Base-by-base conservation (phyloP, 768 basidiomycete genomes). In the Lactarius vividus region DNA sequence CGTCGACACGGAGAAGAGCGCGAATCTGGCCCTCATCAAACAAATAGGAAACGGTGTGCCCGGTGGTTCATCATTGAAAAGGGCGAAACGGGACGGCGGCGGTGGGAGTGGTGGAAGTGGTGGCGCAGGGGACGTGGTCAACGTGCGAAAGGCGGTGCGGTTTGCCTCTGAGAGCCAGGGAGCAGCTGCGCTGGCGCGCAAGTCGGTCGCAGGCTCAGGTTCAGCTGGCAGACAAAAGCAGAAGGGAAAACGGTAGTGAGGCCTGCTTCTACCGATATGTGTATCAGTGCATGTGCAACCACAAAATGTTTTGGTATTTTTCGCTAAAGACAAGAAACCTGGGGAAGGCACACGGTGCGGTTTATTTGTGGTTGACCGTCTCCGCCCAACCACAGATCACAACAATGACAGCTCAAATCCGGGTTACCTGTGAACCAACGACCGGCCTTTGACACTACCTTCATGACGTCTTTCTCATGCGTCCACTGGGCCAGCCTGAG, bases 21-120 rank as follows among this genome's bases (percentile, higher is more conserved):
- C 84, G 4, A 88, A 92, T 9, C 76, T 98, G 57, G 83, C 85
- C 18, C 79, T 98, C n/a, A 76, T 98, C 26, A 83, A 87, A 2
- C 85, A 85, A 68, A 81, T 98, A 73, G 93, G 55, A 23, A 59
- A 37, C 29, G 59, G 23, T 18, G 33, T 15, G 37, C 59, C 26
- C 15, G n/a, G 57, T n/a, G 23, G 23, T 13, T 49, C 46, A 23
- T 63, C 66, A 40, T 54, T 37, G 16, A 69, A 69, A 58, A 65
- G 29, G 37, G 31, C 56, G 28, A 57, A 52, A 49, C 58, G 13
- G 8, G 64, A 52, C 5, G 33, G n/a, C 16, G 56, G 35, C n/a
- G 63, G 61, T 11, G 61, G 11, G 35, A 35, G 35, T 35, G 11
- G 35, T 35, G 35, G 35, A 1, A 35, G 33, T 16, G 63, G 40